Evolutionary conservation across 2,329 filamentous ascomycete genomes (phyloP), one percentile per base, ranked within the genome.

Genomic region (Beauveria brongniartii): DNA sequence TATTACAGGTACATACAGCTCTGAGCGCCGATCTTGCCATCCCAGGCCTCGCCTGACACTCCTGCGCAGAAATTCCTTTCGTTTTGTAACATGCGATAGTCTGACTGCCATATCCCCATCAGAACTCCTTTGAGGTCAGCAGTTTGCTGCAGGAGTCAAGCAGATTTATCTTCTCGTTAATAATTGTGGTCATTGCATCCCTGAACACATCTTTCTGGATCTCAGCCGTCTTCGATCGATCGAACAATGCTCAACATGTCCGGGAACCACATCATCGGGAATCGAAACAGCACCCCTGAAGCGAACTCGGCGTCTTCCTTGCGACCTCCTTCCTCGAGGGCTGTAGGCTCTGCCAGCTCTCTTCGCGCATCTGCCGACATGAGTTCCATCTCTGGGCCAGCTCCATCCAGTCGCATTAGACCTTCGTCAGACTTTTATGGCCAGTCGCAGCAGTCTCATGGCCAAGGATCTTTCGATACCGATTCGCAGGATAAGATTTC

Each of bases 221-320:
- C 24, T 24, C 20, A 24, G 44, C 24, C 61, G 55, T 40, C 40
- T 56, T 61, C 59, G 54, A 55, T 62, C 59, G 51, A 61, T 59
- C 59, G 51, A 64, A 75, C 66, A 69, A 82, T 82, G 80, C 75
- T 80, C 77, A 82, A 81, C 64, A 86, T 86, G 83, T 85, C 89
- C 75, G 85, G 86, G 69, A 87, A 81, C 71, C 84, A 86, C 72
- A 78, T 85, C 66, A 84, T 87, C 73, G 85, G 86, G 67, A 97
- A 97, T 78, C 89, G 94, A 70, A 97, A 97, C 78, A 97, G 92
- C 82, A 97, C 93, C 51, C 94, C 94, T 60, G 94, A 97, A 79
- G 91, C 89, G 59, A 89, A 87, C 68, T 91, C 87, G 70, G 86
- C 90, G 63, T 88, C 88, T 58, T 87, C 91, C 65, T 87, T 96